phyloP scores from a whole-genome alignment of 1,284 basidiomycete genomes.

The Ustilago lituana region DNA sequence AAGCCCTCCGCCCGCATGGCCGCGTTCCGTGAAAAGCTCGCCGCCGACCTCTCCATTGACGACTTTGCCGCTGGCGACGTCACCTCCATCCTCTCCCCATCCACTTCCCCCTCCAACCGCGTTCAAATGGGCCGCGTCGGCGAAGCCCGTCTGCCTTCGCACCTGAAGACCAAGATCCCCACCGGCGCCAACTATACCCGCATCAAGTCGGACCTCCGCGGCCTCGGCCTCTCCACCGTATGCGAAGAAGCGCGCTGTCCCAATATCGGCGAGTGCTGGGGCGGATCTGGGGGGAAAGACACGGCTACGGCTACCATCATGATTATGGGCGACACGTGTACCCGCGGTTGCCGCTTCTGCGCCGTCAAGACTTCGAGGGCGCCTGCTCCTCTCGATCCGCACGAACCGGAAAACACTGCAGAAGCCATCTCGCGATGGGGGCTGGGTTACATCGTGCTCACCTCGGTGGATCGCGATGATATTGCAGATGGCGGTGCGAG shows the following conservation, averaged over 20 bases:
- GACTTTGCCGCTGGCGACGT: conserved; percentile 51
- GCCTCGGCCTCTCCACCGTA: conserved; percentile 90
- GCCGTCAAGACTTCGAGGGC: conserved; percentile 91
- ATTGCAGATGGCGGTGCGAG: conserved; percentile 88
- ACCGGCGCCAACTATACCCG: conserved; percentile 86
- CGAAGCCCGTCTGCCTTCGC: conserved; percentile 79
- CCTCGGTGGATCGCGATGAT: conserved; percentile 96
- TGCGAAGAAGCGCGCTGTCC: conserved; percentile 99
- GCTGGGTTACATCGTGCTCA: conserved; percentile 96
- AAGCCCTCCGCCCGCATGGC: conserved; percentile 34
- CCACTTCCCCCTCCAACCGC: conserved; percentile 10
- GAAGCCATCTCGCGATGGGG: conserved; percentile 99
- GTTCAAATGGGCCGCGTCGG: conserved; percentile 56
- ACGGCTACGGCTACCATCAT: conserved; percentile 88
- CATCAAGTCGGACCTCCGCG: conserved; percentile 94
- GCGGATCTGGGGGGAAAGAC: conserved; percentile 78
- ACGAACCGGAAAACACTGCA: conserved; percentile 97
- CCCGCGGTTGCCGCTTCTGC: conserved; percentile 96
- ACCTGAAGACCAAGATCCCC: conserved; percentile 84
- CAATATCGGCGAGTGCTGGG: conserved; percentile 99
- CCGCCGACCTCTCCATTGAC: conserved; percentile 54
- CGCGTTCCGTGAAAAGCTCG: conserved; percentile 55
- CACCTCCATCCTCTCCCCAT: conserved; percentile 12
- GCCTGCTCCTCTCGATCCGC: conserved; percentile 90
- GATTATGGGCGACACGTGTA: conserved; percentile 99